These are phyloP conservation scores for Phytopythium helicoides DNA, from an alignment of 352 stramenopile genomes.

Conservation along the genomic window DNA sequence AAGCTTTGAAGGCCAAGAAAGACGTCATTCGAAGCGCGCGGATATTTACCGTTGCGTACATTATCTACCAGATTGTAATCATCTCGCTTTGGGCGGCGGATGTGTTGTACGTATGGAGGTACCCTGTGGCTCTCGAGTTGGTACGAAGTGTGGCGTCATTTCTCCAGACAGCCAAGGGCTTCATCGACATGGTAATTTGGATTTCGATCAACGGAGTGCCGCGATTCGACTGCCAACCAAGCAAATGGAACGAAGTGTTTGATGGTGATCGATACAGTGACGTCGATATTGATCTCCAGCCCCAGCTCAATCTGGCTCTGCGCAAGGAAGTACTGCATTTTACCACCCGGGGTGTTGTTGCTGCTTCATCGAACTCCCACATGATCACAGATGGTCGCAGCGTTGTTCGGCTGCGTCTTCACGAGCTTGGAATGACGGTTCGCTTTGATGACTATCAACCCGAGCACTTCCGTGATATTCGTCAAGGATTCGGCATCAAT, in stretches of 20 bases:
- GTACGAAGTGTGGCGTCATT: slow-evolving; percentile 68
- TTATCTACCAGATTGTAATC: slow-evolving; percentile 80
- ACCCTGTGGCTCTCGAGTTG: slow-evolving; percentile 21
- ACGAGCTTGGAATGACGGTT: slow-evolving; percentile 81
- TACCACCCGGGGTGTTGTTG: slow-evolving; percentile 81
- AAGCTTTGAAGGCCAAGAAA: slow-evolving; percentile 74
- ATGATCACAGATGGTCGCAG: slow-evolving; percentile 45
- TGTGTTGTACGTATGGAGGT: slow-evolving; percentile 41
- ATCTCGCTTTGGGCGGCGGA: slow-evolving; percentile 78
- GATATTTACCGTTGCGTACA: slow-evolving; percentile 80
- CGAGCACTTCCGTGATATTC: slow-evolving; percentile 72
- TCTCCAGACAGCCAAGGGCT: slow-evolving; percentile 68
- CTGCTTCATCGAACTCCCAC: slow-evolving; percentile 61
- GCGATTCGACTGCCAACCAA: slow-evolving; percentile 22
- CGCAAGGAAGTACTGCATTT: slow-evolving; percentile 89
- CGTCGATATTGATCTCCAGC: slow-evolving; percentile 77
- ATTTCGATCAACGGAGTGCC: slow-evolving; percentile 65
- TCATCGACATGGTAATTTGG: slow-evolving; percentile 87
- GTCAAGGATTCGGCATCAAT: slow-evolving; percentile 72
- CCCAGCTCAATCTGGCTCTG: slow-evolving; percentile 83
- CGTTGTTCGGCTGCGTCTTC: slow-evolving; percentile 69
- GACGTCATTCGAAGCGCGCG: slow-evolving; percentile 78
- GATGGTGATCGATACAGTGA: slow-evolving; percentile 63
- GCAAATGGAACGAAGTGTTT: slow-evolving; percentile 28
- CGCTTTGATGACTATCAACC: slow-evolving; percentile 81